Conservation (phyloP, 2,329 filamentous ascomycete genomes). For the Apiospora aurea region DNA sequence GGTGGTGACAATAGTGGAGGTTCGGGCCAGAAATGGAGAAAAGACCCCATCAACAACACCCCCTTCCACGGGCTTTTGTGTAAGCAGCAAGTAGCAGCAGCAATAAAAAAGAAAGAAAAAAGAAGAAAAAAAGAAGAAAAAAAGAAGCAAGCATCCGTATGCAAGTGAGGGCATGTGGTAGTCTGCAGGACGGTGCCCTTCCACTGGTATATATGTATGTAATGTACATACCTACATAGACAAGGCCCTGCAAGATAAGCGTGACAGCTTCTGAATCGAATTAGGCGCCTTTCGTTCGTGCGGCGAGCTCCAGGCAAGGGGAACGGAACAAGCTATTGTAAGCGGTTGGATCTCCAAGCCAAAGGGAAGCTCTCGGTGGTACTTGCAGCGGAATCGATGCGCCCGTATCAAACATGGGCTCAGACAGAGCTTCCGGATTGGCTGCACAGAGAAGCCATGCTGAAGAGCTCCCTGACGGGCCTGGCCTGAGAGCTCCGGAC, state of each 20-base stretch:
- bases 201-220: background rate
- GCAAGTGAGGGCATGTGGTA: background rate
- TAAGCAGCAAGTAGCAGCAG: background rate
- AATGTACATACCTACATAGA: background rate
- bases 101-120: background rate
- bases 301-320: background rate
- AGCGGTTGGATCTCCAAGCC: slow-evolving; percentile 8
- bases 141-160: background rate
- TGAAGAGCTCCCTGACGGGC: background rate
- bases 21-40: background rate
- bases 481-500: slow-evolving; percentile 12
- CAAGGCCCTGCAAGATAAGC: slow-evolving; percentile 13
- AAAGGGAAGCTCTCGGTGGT: slow-evolving; percentile 11
- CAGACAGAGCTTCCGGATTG: slow-evolving; percentile 16
- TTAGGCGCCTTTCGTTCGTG: background rate
- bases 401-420: slow-evolving; percentile 20
- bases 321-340: background rate
- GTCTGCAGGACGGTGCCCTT: too few species aligned
- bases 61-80: background rate
- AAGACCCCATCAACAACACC: background rate
- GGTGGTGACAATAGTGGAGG: slow-evolving; percentile 2
- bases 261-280: background rate
- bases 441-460: background rate
- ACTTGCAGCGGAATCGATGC: slow-evolving; percentile 14
- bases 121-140: background rate